phyloP scores from a whole-genome alignment of 495 filamentous ascomycete species.

The Pseudoneurospora amorphoporcata region DNA sequence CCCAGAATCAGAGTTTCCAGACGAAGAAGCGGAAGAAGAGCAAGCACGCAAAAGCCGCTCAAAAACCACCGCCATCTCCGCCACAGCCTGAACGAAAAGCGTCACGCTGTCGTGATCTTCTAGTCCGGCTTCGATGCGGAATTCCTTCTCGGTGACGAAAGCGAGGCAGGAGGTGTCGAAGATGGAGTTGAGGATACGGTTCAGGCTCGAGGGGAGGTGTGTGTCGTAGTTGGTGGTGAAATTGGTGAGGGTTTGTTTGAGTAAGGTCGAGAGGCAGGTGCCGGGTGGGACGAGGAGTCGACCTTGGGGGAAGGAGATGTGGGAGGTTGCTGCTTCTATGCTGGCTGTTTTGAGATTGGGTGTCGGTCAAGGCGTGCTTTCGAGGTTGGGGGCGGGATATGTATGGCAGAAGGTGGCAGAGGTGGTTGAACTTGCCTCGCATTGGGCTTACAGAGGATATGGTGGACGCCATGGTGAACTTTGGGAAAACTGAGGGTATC shows the following conservation, averaged over 20 bases:
- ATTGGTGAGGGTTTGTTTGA: conserved; percentile 8
- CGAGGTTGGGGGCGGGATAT: neutral
- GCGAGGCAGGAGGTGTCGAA: conserved; percentile 17
- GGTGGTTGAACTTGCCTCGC: neutral
- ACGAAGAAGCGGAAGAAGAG: neutral
- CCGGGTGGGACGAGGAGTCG: conserved; percentile 14
- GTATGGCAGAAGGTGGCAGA: no score
- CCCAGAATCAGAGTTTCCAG: neutral
- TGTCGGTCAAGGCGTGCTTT: neutral
- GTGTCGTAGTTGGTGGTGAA: conserved; percentile 8
- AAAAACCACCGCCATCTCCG: conserved; percentile 20
- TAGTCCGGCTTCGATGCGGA: conserved; percentile 10
- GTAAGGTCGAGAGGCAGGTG: conserved; percentile 13
- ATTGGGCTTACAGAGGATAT: neutral
- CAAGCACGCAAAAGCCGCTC: conserved; percentile 4
- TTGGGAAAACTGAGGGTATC: neutral
- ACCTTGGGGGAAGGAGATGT: conserved; percentile 9
- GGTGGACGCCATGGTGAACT: neutral
- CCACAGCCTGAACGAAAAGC: conserved; percentile 20
- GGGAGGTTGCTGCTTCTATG: conserved; percentile 13
- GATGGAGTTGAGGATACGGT: conserved; percentile 14
- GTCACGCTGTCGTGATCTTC: conserved; percentile 17
- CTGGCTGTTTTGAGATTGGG: conserved; percentile 5
- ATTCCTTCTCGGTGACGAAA: conserved; percentile 16
- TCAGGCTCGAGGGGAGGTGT: conserved; percentile 9